These are phyloP conservation scores for Dryas integrifolia DNA, from an alignment of 331 rosid species.

Conservation along the genomic window DNA sequence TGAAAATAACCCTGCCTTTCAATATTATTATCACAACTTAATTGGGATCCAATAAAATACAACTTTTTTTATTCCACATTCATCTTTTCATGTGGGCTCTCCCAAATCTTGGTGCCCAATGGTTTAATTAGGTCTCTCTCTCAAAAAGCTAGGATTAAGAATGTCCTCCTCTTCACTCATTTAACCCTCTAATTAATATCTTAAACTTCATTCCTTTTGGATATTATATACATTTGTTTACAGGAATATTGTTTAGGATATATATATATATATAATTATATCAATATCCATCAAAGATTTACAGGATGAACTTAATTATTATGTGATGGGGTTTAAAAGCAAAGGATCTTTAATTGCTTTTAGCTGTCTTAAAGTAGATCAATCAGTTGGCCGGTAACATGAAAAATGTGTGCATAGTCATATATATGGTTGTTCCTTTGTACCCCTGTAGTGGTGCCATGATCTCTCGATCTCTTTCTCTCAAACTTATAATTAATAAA, in stretches of 20 bases:
- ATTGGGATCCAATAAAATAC: slow-evolving; percentile 32
- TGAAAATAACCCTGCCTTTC: slow-evolving; percentile 47
- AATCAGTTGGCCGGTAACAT: background rate
- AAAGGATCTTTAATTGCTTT: slow-evolving; percentile 30
- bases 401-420: slow-evolving; percentile 15
- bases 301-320: slow-evolving; percentile 1
- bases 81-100: slow-evolving; percentile 52
- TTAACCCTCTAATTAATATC: background rate
- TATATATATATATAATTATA: background rate
- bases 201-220: slow-evolving; percentile 4
- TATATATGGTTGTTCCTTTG: slow-evolving; percentile 5
- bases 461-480: slow-evolving; percentile 6
- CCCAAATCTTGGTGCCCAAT: slow-evolving; percentile 69
- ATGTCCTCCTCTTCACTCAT: slow-evolving; percentile 19
- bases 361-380: slow-evolving; percentile 12
- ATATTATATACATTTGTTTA: slow-evolving; percentile 7
- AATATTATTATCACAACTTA: slow-evolving; percentile 16
- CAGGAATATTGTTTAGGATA: background rate
- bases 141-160: slow-evolving; percentile 7
- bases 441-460: slow-evolving; percentile 38
- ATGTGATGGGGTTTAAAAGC: slow-evolving; percentile 10
- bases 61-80: slow-evolving; percentile 45
- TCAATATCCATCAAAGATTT: background rate
- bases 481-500: background rate
- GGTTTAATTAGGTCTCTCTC: slow-evolving; percentile 32